Base-by-base conservation (phyloP, 2,329 filamentous ascomycete species). In the Claviceps sp. region DNA sequence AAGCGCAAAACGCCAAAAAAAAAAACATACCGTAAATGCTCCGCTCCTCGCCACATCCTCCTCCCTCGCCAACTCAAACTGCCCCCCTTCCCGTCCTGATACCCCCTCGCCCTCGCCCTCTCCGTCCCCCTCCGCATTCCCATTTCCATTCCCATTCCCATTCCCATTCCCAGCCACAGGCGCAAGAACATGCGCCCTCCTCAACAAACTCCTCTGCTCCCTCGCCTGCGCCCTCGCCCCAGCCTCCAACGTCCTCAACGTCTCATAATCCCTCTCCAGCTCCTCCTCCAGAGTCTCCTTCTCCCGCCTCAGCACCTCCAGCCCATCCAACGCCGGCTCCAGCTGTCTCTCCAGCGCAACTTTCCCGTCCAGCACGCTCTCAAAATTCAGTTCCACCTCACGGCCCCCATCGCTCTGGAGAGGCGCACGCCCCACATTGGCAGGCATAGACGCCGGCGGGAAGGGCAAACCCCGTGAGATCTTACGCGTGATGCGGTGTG, bases 401-500 rank as follows among this genome's bases (percentile, higher is more conserved):
- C 78, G 72, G 16, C 72, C 69, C 7, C 68, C 72, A 22, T 69
- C 64, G 38, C 24, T 60, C 64, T 18, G 60, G 61, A 34, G 58
- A 54, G 48, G 51, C 38, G 37, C 44, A 34, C 50, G 47, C 9
- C 52, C 47, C 26, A 53, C 42, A 50, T 50, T 14, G 54, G 62
- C 55, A 5, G 59, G 55, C 48, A 62, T 58, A 1, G 67, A 62
- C 2, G 75, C 71, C 0, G 78, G 79, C 1, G 84, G 84, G 61
- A 88, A 86, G n/a, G 82, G 82, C 50, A 85, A 70, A 11, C 78
- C 79, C 37, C 73, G 75, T 16, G 71, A 65, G 5, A 87, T 67
- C 60, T 82, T 83, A 47, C 70, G 73, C 38, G 75, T 67, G 37
- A 88, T 70, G 50, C 74, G 75, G 42, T 73, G 72, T 7, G 78